Conservation (phyloP, 192 early-diverging fungal species). For the Podila verticillata region DNA sequence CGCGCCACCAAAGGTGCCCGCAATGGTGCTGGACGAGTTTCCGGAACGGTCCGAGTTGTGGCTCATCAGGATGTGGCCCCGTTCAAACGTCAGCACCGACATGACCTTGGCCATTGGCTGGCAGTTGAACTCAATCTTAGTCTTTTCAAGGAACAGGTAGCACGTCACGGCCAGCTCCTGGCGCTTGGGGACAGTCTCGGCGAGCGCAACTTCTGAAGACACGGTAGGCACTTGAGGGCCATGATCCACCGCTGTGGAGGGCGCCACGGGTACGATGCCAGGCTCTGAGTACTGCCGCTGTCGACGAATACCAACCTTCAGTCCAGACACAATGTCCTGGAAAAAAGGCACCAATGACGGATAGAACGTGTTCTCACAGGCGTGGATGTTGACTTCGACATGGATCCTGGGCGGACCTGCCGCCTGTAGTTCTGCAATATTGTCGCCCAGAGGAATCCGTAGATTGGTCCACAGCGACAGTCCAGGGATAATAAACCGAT, state of each 20-base stretch:
- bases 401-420: conserved; percentile 56
- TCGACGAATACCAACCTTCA: conserved; percentile 67
- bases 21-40: conserved; percentile 59
- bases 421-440: conserved; percentile 21
- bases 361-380: conserved; percentile 76
- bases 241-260: conserved; percentile 14
- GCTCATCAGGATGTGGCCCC: conserved; percentile 71
- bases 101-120: conserved; percentile 79
- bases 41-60: conserved; percentile 50
- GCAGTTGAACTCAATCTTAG: conserved; percentile 76
- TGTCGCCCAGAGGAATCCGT: conserved; percentile 56
- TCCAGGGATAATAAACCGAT: conserved; percentile 62
- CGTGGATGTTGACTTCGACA: conserved; percentile 70
- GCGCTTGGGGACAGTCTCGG: conserved; percentile 25
- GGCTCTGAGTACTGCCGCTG: conserved; percentile 39
- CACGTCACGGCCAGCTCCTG: conserved; percentile 58
- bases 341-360: conserved; percentile 78
- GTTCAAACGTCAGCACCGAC: conserved; percentile 72
- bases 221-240: conserved; percentile 2
- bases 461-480: conserved; percentile 59
- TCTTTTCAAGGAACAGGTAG: conserved; percentile 69
- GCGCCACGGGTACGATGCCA: conserved; percentile 1
- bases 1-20: conserved; percentile 65
- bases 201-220: background rate
- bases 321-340: conserved; percentile 68